Conservation (phyloP, 495 filamentous ascomycete genomes). For the Poronia punctata region DNA sequence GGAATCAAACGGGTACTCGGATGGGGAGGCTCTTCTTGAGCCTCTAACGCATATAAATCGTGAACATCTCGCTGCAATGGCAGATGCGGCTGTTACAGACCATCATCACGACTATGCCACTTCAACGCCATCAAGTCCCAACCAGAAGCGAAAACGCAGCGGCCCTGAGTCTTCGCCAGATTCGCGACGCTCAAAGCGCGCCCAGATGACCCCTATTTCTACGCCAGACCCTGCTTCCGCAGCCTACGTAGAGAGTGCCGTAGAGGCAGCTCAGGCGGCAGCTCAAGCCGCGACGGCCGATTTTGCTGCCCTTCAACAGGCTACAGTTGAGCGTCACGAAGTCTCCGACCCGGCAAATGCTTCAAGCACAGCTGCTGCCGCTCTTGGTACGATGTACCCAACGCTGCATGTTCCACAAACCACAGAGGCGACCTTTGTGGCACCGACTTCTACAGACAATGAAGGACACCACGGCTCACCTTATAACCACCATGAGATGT, state of each 20-base stretch:
- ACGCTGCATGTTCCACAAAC: constrained; percentile 63
- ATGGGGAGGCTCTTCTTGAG: constrained; percentile 28
- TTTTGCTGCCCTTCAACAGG: constrained; percentile 43
- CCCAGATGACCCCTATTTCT: constrained; percentile 31
- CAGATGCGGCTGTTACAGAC: constrained; percentile 35
- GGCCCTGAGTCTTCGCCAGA: constrained; percentile 37
- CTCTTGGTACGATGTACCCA: constrained; percentile 54
- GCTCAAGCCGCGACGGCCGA: constrained; percentile 38
- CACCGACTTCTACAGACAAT: constrained; percentile 30
- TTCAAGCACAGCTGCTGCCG: constrained; percentile 65
- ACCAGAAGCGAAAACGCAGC: constrained; percentile 42
- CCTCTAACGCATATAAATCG: constrained; percentile 22
- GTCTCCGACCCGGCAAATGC: constrained; percentile 39
- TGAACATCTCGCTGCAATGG: constrained; percentile 32
- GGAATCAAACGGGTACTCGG: constrained; percentile 27
- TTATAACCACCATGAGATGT: constrained; percentile 27
- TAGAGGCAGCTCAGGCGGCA: constrained; percentile 40
- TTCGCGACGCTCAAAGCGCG: constrained; percentile 38
- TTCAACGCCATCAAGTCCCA: constrained; percentile 25
- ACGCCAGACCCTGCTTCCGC: constrained; percentile 29
- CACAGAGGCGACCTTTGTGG: constrained; percentile 62
- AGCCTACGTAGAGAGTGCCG: constrained; percentile 38
- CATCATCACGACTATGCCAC: constrained; percentile 31
- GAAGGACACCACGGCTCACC: constrained; percentile 22
- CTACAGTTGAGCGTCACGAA: constrained; percentile 38